Conservation (phyloP, 2,329 filamentous ascomycete genomes). For the Pseudocercospora crystallina region DNA sequence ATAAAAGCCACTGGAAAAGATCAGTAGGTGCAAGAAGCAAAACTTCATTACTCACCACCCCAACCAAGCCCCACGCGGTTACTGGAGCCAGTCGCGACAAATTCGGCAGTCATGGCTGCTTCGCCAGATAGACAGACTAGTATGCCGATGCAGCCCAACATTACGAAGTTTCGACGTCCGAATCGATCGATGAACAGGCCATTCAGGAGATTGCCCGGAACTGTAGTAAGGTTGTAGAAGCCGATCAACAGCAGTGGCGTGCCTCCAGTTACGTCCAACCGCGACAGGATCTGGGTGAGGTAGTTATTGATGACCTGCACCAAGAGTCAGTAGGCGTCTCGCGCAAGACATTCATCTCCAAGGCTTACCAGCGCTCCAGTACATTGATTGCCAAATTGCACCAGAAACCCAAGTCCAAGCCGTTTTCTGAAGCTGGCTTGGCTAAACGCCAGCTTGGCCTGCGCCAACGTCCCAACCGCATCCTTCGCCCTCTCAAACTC, state of each 20-base stretch:
- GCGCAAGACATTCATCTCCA: background rate
- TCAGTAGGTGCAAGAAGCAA: too few species aligned
- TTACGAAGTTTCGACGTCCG: slow-evolving; percentile 10
- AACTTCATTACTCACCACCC: background rate
- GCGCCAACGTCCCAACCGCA: too few species aligned
- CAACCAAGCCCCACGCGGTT: slow-evolving; percentile 10
- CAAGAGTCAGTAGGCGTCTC: background rate
- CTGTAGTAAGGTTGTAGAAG: slow-evolving; percentile 4
- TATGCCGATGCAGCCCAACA: slow-evolving; percentile 10
- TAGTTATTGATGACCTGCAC: slow-evolving; percentile 4
- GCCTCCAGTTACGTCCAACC: slow-evolving; percentile 1
- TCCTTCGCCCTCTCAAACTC: slow-evolving; percentile 1
- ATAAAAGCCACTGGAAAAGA: slow-evolving; percentile 4
- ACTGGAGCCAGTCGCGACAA: slow-evolving; percentile 5
- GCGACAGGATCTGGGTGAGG: background rate
- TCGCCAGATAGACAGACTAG: slow-evolving; percentile 6
- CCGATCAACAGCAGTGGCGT: slow-evolving; percentile 6
- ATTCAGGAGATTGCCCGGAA: too few species aligned
- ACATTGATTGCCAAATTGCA: background rate
- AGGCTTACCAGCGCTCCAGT: background rate
- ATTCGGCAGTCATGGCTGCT: slow-evolving; percentile 11
- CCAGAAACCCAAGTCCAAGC: slow-evolving; percentile 1
- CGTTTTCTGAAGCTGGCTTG: slow-evolving; percentile 4
- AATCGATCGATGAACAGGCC: slow-evolving; percentile 12
- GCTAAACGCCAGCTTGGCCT: background rate